Base-by-base conservation (phyloP, 495 filamentous ascomycete species). In the Podospora fimiseda region DNA sequence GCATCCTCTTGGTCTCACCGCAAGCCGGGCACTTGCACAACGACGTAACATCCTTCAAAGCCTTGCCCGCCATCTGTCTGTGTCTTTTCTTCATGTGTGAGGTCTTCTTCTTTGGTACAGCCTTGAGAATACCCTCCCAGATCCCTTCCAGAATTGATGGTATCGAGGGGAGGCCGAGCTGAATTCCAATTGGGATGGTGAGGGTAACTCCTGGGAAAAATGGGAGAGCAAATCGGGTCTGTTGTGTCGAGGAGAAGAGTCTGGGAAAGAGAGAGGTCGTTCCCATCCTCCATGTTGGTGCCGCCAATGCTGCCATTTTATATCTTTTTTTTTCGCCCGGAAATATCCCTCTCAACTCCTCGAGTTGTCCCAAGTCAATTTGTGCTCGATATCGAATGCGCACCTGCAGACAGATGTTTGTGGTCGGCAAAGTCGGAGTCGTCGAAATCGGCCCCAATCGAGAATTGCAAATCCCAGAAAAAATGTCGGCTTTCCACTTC, bases 21-120 rank as follows among this genome's bases (percentile, higher is more conserved):
- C 93, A 99, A 13, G 82, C 86, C 1, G 92, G 83, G 62, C 93
- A 99, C 62, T 81, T 87, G 68, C 87, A 90, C 59, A 99, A 74
- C 36, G 78, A 76, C 47, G 83, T 92, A 18, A 95, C 82, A 64
- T 97, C 93, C 75, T 92, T 88, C 63, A 97, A 74, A 37, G 81
- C 90, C 70, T 97, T 97, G 60, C 92, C 92, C 15, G 89, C 92
- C 82, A 96, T 84, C 59, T 92, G 89, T 60, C 94, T 80, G 61
- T 89, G 84, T 56, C 93, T 85, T 74, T 88, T 95, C 78, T 95
- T 96, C 78, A 88, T 89, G 69, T 99, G 87, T 20, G 92, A 95
- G 9, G 90, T 95, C 81, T 97, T 99, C 74, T 96, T 97, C 79
- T 99, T 99, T 9, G 93, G 93, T 5, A 96, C 93, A 3, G 93